Evolutionary conservation across 805 yeast species (phyloP).

Genomic region (Candida qinlingensis): DNA sequence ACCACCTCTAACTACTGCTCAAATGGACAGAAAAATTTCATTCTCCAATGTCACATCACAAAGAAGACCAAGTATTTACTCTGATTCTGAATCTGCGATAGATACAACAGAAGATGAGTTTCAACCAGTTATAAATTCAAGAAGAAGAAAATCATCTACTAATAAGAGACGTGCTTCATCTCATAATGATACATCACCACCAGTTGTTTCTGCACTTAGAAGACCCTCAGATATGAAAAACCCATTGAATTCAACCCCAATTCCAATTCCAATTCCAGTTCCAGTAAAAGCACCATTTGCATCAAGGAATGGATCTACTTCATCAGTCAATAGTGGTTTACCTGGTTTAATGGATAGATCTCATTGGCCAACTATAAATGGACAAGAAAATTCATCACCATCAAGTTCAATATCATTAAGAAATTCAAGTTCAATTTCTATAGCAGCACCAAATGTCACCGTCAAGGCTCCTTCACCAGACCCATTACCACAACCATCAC

Average conservation of each 20-base stretch:
- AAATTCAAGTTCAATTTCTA: neutral
- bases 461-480: neutral
- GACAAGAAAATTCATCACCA: neutral
- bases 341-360: neutral
- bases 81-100: constrained; percentile 22
- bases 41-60: constrained; percentile 2
- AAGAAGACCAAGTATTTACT: constrained; percentile 8
- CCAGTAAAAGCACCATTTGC: neutral
- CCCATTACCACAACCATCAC: neutral
- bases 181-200: neutral
- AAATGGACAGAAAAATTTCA: constrained; percentile 2
- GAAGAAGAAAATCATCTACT: constrained; percentile 28
- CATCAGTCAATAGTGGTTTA: neutral
- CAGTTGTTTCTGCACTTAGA: neutral
- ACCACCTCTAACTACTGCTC: constrained; percentile 3
- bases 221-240: neutral
- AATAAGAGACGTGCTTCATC: constrained; percentile 14
- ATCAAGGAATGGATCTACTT: constrained; percentile 1
- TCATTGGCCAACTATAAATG: constrained; percentile 7
- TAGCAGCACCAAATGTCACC: neutral
- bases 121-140: constrained; percentile 28
- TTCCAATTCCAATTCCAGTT: constrained; percentile 3
- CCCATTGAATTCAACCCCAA: constrained; percentile 2
- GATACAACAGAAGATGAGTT: constrained; percentile 29
- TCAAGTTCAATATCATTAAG: neutral